Conservation (phyloP, 495 filamentous ascomycete species). For the Aspergillus diversus region DNA sequence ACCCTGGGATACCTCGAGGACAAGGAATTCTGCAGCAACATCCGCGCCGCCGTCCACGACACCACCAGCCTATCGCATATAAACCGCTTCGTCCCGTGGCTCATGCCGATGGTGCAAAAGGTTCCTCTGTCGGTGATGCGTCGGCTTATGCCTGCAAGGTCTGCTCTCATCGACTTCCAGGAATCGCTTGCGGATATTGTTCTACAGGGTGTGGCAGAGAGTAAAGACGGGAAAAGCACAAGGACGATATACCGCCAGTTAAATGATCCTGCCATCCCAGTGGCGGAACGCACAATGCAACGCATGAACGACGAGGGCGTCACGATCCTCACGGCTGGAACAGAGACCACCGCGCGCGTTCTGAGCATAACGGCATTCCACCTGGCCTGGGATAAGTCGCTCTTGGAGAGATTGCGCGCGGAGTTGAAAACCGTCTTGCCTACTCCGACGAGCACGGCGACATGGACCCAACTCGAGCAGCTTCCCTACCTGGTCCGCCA, state of each 20-base stretch:
- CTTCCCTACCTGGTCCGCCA: conserved; percentile 53
- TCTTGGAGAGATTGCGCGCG: conserved; percentile 24
- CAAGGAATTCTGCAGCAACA: conserved; percentile 26
- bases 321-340: conserved; percentile 42
- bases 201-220: background rate
- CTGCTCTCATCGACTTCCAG: background rate
- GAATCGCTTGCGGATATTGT: background rate
- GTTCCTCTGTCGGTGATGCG: conserved; percentile 22
- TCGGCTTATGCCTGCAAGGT: conserved; percentile 20
- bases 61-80: conserved; percentile 30
- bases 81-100: conserved; percentile 33
- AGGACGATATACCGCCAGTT: conserved; percentile 8
- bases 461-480: conserved; percentile 48
- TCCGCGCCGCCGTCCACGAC: conserved; percentile 27
- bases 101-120: background rate
- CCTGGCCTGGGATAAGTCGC: conserved; percentile 18
- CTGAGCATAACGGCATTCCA: conserved; percentile 28
- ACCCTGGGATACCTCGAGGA: conserved; percentile 38
- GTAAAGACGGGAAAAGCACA: background rate
- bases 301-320: conserved; percentile 42
- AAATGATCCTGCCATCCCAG: conserved; percentile 24
- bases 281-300: conserved; percentile 25
- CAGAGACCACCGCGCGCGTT: conserved; percentile 40
- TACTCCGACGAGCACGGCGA: conserved; percentile 27
- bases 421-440: conserved; percentile 36